Base-by-base conservation (phyloP, 495 filamentous ascomycete genomes). In the Friedmanniomyces simplex region DNA sequence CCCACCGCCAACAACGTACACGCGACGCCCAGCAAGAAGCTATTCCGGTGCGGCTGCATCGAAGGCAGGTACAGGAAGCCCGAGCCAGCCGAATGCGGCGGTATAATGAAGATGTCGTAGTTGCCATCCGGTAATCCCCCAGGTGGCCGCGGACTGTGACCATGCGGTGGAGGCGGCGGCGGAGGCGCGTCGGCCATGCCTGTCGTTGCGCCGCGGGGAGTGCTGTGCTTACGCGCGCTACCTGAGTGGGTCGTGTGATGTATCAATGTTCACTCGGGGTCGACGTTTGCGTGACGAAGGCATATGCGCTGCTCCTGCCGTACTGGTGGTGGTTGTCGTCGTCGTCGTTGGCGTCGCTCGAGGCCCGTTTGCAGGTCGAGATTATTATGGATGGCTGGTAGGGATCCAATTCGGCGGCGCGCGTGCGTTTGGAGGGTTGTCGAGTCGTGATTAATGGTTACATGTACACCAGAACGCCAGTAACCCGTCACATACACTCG, bases 21-120 rank as follows among this genome's bases (percentile, higher is more conserved):
- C 34, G 80, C 82, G 45, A 88, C 85, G 18, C 93, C 93, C 6
- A 89, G 89, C 30, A 88, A 74, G 71, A 96, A 98, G 69, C 88
- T 94, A 72, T 96, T 96, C 61, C 83, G 76, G 63, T 95, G 82
- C 25, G 88, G 83, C 65, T 85, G 79, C 28, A 98, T 69, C 0
- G 88, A 96, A 0, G 93, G 93, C 22, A 98, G 81, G 70, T 98
- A 98, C 11, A 98, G 74, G 68, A 98, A 96, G 12, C 93, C 93
- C 0, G 82, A 79, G 57, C 93, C 93, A 13, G 91, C 79, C 10
- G 89, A 90, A 66, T 96, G 88, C n/a, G 87, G 87, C 2, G 93
- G 91, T 56, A 98, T 89, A 63, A 98, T 84, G 73, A 96, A 96
- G 72, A 96, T 94, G 72, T 97, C 91, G 74, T 94, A 97, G 67